Evolutionary conservation across 805 yeast species (phyloP).

Genomic region (Hanseniaspora pseudoguilliermondii): DNA sequence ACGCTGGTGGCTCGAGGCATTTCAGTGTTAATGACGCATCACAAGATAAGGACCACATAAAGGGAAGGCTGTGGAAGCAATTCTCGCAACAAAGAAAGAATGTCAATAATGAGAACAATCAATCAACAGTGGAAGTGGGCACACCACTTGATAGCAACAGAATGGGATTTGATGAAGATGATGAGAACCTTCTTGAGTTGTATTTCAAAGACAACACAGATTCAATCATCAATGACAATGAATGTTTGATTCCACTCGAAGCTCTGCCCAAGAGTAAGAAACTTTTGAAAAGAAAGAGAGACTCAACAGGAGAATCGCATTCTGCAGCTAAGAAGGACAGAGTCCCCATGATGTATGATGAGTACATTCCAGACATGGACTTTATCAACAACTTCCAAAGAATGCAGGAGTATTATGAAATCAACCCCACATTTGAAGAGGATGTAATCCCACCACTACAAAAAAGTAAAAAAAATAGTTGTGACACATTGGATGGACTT

Average conservation of each 20-base stretch:
- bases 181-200: not conserved
- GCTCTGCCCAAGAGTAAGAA: constrained; percentile 1
- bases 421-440: constrained; percentile 16
- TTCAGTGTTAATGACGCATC: constrained; percentile 7
- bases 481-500: not conserved
- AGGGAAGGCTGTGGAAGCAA: not conserved
- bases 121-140: not conserved
- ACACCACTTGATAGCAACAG: not conserved
- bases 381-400: constrained; percentile 36
- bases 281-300: constrained; percentile 1
- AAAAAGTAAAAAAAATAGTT: constrained; percentile 3
- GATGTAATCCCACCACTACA: constrained; percentile 8
- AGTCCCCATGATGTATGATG: constrained; percentile 41
- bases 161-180: not conserved
- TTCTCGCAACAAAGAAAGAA: not conserved
- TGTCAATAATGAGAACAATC: not conserved
- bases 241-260: constrained; percentile 13
- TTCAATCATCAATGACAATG: constrained; percentile 10
- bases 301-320: not conserved
- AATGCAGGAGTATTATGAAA: constrained; percentile 32
- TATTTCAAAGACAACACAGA: constrained; percentile 8
- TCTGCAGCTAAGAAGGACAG: not conserved
- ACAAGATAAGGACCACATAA: not conserved
- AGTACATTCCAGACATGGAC: constrained; percentile 61
- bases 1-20: not conserved